A percentile compares a stretch with the other conserved stretches of the same genome.
Conservation (phyloP, 129 eudicot genomes). For the Calendula officinalis region DNA sequence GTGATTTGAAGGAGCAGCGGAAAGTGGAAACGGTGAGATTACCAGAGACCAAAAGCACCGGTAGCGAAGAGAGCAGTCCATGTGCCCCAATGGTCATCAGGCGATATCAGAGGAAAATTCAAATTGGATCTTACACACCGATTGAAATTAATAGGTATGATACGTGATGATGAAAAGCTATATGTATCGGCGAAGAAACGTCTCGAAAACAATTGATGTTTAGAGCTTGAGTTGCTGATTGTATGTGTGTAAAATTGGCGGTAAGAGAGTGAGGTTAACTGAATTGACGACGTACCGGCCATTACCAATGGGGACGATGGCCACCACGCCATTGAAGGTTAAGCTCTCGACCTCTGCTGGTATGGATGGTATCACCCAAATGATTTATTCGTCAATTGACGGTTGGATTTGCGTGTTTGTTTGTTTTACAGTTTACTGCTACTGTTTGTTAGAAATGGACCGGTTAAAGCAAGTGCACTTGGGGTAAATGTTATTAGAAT, state of each 20-base stretch:
- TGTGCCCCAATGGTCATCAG: slow-evolving; percentile 74
- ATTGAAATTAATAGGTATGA: slow-evolving; percentile 3
- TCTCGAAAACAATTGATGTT: slow-evolving; percentile 18
- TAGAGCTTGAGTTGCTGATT: neutral
- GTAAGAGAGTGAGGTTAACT: slow-evolving; percentile 13
- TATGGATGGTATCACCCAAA: too few relatives aligned
- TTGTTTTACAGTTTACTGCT: too few relatives aligned
- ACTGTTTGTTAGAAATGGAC: too few relatives aligned
- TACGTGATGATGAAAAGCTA: slow-evolving; percentile 14
- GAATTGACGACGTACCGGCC: slow-evolving; percentile 24
- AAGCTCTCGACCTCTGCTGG: slow-evolving; percentile 2
- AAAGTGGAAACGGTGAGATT: slow-evolving; percentile 1
- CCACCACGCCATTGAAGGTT: neutral
- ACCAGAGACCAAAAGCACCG: slow-evolving; percentile 84
- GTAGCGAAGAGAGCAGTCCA: slow-evolving; percentile 76
- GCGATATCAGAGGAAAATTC: slow-evolving; percentile 47
- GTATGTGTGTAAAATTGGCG: slow-evolving; percentile 15
- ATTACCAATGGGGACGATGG: slow-evolving; percentile 17
- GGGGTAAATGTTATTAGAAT: too few relatives aligned
- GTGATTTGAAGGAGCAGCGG: neutral
- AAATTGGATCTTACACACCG: slow-evolving; percentile 33
- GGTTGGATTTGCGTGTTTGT: too few relatives aligned
- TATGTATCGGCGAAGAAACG: neutral
- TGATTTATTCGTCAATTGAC: too few relatives aligned
- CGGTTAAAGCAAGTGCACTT: too few relatives aligned